Evolutionary conservation across 192 early-diverging fungal species (phyloP).

Genomic region (Coemansia sp.): DNA sequence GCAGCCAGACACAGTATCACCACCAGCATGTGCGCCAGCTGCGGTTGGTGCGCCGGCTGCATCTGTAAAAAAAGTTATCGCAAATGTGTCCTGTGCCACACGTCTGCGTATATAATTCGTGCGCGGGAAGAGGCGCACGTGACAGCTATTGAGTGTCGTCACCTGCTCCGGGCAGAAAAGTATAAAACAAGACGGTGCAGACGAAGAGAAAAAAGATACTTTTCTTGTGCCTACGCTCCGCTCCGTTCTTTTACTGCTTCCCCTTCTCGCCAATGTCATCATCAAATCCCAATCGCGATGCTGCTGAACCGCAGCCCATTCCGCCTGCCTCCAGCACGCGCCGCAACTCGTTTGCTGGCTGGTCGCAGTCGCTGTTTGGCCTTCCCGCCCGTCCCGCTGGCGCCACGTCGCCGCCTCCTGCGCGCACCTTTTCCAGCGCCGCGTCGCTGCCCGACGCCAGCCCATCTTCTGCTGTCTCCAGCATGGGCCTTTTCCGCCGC

Average conservation of each 20-base stretch:
- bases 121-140: slow-evolving; percentile 1
- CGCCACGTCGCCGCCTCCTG: slow-evolving; percentile 7
- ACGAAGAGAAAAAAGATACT: too few species aligned
- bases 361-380: slow-evolving; percentile 36
- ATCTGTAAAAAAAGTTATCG: neutral
- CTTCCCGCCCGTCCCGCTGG: slow-evolving; percentile 4
- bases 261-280: too few species aligned
- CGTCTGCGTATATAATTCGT: too few species aligned
- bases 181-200: neutral
- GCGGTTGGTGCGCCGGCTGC: neutral
- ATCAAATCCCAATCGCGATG: too few species aligned
- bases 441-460: slow-evolving; percentile 21
- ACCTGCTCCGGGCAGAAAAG: slow-evolving; percentile 9
- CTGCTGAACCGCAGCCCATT: slow-evolving; percentile 30
- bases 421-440: neutral
- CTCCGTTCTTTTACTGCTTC: neutral
- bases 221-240: neutral
- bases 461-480: slow-evolving; percentile 17
- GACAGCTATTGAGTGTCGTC: slow-evolving; percentile 7
- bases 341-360: slow-evolving; percentile 39
- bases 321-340: slow-evolving; percentile 15
- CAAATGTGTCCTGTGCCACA: too few species aligned
- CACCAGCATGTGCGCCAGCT: slow-evolving; percentile 10
- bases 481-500: slow-evolving; percentile 45
- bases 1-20: slow-evolving; percentile 16